These are phyloP conservation scores for Annona squamosa DNA, from an alignment of 164 flowering plant genomes.

Conservation along the genomic window DNA sequence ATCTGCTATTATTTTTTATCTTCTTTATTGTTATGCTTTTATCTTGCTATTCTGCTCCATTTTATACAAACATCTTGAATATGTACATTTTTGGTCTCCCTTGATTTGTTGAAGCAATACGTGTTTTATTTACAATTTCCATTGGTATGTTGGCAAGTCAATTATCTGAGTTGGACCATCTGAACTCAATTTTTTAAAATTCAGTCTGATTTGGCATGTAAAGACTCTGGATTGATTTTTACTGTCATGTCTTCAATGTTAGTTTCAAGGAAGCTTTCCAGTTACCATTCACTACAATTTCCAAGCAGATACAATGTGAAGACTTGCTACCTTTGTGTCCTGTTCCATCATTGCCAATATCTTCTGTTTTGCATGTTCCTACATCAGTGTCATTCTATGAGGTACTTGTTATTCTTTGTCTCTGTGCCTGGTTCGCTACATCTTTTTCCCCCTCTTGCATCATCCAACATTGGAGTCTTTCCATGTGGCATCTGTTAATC, in stretches of 20 bases:
- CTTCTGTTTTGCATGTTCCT: constrained; percentile 32
- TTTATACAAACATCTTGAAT: no score
- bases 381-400: constrained; percentile 66
- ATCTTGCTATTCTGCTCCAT: neutral
- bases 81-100: neutral
- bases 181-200: neutral
- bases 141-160: neutral
- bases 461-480: neutral
- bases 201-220: neutral
- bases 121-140: neutral
- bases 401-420: constrained; percentile 33
- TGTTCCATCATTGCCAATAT: constrained; percentile 29
- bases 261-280: constrained; percentile 82
- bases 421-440: neutral
- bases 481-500: no score
- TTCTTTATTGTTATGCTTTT: neutral
- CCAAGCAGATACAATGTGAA: constrained; percentile 53
- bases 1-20: neutral
- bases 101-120: neutral
- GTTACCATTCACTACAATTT: constrained; percentile 72
- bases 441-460: neutral
- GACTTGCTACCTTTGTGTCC: constrained; percentile 70
- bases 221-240: constrained; percentile 2
- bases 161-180: neutral
- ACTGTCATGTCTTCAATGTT: constrained; percentile 22